Conservation (phyloP, 1,284 basidiomycete genomes). For the Xanthoconium separans region DNA sequence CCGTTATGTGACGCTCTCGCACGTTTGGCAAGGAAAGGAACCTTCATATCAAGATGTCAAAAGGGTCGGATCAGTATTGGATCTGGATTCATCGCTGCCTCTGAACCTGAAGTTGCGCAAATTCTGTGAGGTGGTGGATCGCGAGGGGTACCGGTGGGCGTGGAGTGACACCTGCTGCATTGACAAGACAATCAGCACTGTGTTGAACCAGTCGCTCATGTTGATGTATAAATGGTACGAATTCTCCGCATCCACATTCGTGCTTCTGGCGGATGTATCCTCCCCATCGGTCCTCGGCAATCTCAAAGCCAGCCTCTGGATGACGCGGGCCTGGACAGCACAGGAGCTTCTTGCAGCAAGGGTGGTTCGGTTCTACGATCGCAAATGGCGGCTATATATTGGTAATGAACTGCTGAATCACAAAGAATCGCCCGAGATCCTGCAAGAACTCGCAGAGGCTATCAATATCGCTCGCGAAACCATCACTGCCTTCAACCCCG, state of each 20-base stretch:
- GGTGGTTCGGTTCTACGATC: constrained; percentile 7
- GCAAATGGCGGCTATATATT: constrained; percentile 5
- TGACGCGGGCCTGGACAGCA: constrained; percentile 10
- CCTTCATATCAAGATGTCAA: constrained; percentile 10
- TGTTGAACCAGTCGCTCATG: constrained; percentile 7
- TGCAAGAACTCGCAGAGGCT: constrained; percentile 19
- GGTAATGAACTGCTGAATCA: constrained; percentile 5
- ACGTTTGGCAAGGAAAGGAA: constrained; percentile 6
- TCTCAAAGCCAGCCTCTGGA: constrained; percentile 5
- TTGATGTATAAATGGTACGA: constrained; percentile 5
- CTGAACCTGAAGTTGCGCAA: constrained; percentile 1
- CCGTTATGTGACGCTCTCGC: constrained; percentile 12
- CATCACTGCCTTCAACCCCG: not conserved
- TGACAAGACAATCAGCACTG: constrained; percentile 1
- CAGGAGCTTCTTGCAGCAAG: constrained; percentile 11
- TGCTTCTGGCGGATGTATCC: not conserved
- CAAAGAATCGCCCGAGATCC: constrained; percentile 1
- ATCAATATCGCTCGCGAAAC: not conserved
- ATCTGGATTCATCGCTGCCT: not conserved
- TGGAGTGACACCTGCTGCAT: constrained; percentile 10
- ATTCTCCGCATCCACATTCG: not conserved
- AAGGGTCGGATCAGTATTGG: not conserved
- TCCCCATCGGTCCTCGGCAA: not conserved
- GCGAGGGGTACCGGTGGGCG: constrained; percentile 5
- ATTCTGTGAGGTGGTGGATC: constrained; percentile 3